phyloP scores from a whole-genome alignment of 2,329 filamentous ascomycete genomes.

The Aspergillus sp. region DNA sequence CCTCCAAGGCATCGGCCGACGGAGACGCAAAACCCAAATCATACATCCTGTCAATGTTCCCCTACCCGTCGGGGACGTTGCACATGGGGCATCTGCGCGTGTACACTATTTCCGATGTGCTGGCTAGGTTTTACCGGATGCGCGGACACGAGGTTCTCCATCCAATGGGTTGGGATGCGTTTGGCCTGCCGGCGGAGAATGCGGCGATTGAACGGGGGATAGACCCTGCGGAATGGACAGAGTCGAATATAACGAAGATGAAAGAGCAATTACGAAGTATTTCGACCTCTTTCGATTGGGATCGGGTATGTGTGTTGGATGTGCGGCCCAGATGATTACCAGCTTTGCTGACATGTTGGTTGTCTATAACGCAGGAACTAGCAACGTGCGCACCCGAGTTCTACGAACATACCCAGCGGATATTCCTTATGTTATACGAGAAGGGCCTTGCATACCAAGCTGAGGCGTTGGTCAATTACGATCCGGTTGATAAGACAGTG shows the following conservation, averaged over 20 bases:
- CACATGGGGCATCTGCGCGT: slow-evolving; percentile 86
- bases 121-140: slow-evolving; percentile 74
- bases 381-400: slow-evolving; percentile 81
- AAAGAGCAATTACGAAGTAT: slow-evolving; percentile 76
- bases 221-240: slow-evolving; percentile 77
- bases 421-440: slow-evolving; percentile 76
- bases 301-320: slow-evolving; percentile 63
- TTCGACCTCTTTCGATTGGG: slow-evolving; percentile 84
- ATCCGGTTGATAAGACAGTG: slow-evolving; percentile 85
- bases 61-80: slow-evolving; percentile 82
- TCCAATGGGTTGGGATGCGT: slow-evolving; percentile 95
- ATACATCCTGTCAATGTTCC: slow-evolving; percentile 89
- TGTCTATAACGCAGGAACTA: slow-evolving; percentile 62
- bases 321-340: background rate
- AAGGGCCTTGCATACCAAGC: slow-evolving; percentile 78
- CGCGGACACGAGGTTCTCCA: slow-evolving; percentile 74
- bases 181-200: slow-evolving; percentile 88
- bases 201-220: slow-evolving; percentile 81
- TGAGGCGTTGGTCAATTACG: slow-evolving; percentile 84
- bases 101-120: slow-evolving; percentile 85
- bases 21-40: slow-evolving; percentile 41
- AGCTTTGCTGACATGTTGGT: slow-evolving; percentile 15
- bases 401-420: slow-evolving; percentile 84
- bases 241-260: slow-evolving; percentile 78
- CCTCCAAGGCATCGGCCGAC: background rate